phyloP scores from a whole-genome alignment of 306 rosid species.

The Vigna unguiculata region DNA sequence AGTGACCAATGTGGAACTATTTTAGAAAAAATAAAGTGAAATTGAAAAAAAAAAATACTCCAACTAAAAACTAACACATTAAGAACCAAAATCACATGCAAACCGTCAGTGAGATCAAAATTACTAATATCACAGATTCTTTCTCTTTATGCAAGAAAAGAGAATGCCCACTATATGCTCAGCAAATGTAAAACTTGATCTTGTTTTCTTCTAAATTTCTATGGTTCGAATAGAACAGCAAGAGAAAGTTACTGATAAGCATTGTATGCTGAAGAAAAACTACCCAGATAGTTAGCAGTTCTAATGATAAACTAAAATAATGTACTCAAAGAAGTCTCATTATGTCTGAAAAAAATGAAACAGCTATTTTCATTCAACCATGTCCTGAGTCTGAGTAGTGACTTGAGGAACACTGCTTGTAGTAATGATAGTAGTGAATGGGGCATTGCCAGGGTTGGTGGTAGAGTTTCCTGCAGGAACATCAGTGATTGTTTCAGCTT shows the following conservation, averaged over 20 bases:
- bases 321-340: conserved; percentile 20
- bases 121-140: not conserved
- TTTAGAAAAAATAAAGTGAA: not conserved
- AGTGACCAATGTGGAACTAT: not conserved
- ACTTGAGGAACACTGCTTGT: conserved; percentile 44
- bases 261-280: conserved; percentile 35
- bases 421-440: conserved; percentile 37
- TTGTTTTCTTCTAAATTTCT: conserved; percentile 6
- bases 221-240: not conserved
- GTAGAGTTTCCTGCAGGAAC: conserved; percentile 53
- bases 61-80: not conserved
- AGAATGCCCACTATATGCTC: not conserved
- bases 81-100: not conserved
- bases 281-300: conserved; percentile 27
- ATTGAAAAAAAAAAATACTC: not conserved
- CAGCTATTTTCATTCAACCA: conserved; percentile 49
- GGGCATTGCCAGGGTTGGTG: conserved; percentile 37
- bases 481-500: conserved; percentile 49
- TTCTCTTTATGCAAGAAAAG: not conserved
- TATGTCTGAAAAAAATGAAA: conserved; percentile 39
- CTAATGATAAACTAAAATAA: not conserved
- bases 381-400: conserved; percentile 41
- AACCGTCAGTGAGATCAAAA: not conserved
- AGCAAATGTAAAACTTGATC: not conserved
- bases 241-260: conserved; percentile 45